phyloP scores from a whole-genome alignment of 495 filamentous ascomycete genomes.

The Podospora didyma region DNA sequence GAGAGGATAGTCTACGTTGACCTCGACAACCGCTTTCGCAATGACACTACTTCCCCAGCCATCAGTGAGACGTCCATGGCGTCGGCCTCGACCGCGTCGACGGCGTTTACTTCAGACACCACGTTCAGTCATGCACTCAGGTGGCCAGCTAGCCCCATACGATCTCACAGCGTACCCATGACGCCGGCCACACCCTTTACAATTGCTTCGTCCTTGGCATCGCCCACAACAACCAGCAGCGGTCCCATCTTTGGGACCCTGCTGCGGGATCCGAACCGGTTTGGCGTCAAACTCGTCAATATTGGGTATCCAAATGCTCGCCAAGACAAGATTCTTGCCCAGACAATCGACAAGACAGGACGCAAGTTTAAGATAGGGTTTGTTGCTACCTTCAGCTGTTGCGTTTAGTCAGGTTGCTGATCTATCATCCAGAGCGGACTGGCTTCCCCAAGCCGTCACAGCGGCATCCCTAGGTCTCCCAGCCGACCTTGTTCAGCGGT shows the following conservation, averaged over 20 bases:
- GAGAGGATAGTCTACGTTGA: conserved; percentile 25
- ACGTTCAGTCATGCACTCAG: conserved; percentile 14
- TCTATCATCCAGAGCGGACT: conserved; percentile 24
- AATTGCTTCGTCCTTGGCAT: conserved; percentile 29
- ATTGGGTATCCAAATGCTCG: conserved; percentile 26
- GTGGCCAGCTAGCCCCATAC: conserved; percentile 20
- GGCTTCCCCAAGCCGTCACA: conserved; percentile 34
- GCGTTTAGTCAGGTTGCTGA: neutral
- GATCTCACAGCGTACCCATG: conserved; percentile 32
- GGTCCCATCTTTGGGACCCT: conserved; percentile 7
- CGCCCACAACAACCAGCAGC: conserved; percentile 18
- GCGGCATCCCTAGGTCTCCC: conserved; percentile 35
- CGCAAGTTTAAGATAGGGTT: conserved; percentile 41
- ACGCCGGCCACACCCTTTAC: conserved; percentile 43
- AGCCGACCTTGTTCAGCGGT: conserved; percentile 57
- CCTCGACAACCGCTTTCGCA: conserved; percentile 17
- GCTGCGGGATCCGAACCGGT: conserved; percentile 26
- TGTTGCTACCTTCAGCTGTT: neutral
- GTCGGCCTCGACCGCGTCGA: conserved; percentile 20
- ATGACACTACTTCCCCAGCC: conserved; percentile 25
- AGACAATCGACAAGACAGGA: conserved; percentile 40
- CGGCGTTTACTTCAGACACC: conserved; percentile 11
- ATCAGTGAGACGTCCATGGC: conserved; percentile 24
- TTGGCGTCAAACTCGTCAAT: conserved; percentile 36
- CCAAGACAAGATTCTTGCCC: conserved; percentile 36